Evolutionary conservation across 2,329 filamentous ascomycete species (phyloP).

Genomic region (Pseudogymnoascus sp.): DNA sequence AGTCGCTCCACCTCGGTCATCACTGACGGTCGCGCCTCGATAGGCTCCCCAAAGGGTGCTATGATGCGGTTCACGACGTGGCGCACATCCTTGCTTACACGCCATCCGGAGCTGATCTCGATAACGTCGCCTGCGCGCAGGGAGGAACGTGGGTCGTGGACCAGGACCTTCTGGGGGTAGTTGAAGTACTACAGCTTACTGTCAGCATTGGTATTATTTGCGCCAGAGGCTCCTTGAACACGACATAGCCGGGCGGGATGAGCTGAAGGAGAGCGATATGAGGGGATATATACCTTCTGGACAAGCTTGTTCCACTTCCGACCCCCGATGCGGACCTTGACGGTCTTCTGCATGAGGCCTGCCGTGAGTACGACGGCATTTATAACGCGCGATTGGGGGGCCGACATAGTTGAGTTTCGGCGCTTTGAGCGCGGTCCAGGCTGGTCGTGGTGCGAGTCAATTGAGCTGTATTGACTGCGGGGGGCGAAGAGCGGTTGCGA

Average conservation of each 20-base stretch:
- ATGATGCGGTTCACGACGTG: conserved; percentile 70
- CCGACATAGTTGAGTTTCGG: not conserved
- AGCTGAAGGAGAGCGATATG: not conserved
- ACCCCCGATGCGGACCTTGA: conserved; percentile 65
- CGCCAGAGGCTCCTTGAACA: not conserved
- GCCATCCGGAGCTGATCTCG: conserved; percentile 57
- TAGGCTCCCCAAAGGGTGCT: conserved; percentile 56
- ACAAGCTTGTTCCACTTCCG: conserved; percentile 65
- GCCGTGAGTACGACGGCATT: conserved; percentile 61
- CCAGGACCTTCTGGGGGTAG: conserved; percentile 55
- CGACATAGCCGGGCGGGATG: not conserved
- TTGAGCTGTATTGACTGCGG: not conserved
- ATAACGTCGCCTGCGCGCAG: conserved; percentile 68
- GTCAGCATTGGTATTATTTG: not conserved
- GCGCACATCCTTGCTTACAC: conserved; percentile 56
- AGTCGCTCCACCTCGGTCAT: conserved; percentile 55
- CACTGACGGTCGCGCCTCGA: conserved; percentile 56
- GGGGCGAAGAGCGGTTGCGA: not conserved
- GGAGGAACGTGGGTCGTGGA: conserved; percentile 70
- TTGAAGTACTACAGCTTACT: conserved; percentile 50
- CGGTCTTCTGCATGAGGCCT: conserved; percentile 68
- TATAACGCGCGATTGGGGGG: conserved; percentile 13
- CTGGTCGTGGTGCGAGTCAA: not conserved
- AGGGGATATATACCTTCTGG: conserved; percentile 49
- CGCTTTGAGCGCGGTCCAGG: not conserved